Evolutionary conservation across 345 rosid genomes (phyloP).

Genomic region (Eutrema heterophyllum): DNA sequence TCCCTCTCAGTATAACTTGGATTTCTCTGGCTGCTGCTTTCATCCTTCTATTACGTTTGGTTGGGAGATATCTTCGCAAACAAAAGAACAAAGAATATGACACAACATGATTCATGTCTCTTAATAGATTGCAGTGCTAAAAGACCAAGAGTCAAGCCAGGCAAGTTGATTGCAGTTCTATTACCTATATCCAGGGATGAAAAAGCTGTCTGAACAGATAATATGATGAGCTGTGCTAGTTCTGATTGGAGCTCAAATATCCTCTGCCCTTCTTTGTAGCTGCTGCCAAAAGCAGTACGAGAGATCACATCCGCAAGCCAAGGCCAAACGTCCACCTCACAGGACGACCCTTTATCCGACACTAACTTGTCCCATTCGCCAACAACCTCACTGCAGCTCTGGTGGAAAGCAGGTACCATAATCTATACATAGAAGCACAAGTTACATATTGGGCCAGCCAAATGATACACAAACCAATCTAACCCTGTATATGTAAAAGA

Average conservation of each 20-base stretch:
- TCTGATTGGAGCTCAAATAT: conserved; percentile 48
- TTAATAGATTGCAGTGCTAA: not conserved
- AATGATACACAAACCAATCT: not conserved
- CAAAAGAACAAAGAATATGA: not conserved
- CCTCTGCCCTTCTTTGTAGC: conserved; percentile 60
- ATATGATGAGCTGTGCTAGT: conserved; percentile 26
- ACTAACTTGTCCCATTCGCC: conserved; percentile 27
- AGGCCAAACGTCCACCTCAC: conserved; percentile 42
- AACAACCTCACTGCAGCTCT: conserved; percentile 30
- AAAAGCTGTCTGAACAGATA: conserved; percentile 25
- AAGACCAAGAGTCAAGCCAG: not conserved
- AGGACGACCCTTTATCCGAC: not conserved
- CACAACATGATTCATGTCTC: not conserved
- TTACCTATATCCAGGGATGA: conserved; percentile 64
- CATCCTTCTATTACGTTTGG: conserved; percentile 39
- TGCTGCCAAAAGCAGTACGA: conserved; percentile 60
- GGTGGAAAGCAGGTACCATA: conserved; percentile 33
- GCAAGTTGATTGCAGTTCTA: conserved; percentile 30
- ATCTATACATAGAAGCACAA: conserved; percentile 3
- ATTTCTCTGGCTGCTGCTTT: conserved; percentile 30
- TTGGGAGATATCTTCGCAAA: conserved; percentile 43
- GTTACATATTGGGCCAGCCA: not conserved
- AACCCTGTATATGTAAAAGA: not conserved
- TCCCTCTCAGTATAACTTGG: conserved; percentile 22
- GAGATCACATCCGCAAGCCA: conserved; percentile 42